Percentiles rank a stretch among this genome's conserved stretches.
These are phyloP conservation scores for Trametes cubensis DNA, from an alignment of 768 basidiomycete species.

Conservation along the genomic window DNA sequence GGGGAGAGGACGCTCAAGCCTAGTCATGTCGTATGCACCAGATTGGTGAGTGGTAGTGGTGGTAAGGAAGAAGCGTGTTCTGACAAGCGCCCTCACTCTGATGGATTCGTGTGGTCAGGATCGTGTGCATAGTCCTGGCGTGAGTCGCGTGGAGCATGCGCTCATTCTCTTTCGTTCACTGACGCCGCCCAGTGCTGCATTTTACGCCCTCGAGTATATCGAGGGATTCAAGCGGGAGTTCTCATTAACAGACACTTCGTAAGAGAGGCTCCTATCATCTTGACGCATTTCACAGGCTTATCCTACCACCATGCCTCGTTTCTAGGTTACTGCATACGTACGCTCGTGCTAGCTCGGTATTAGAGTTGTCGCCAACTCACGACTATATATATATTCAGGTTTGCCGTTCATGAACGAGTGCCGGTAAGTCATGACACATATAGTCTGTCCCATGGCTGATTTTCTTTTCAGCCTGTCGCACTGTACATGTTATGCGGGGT, in stretches of 20 bases:
- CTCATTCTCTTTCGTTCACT: neutral
- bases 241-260: conserved; percentile 79
- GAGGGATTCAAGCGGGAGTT: conserved; percentile 78
- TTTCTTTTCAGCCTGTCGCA: conserved; percentile 12
- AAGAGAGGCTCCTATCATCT: conserved; percentile 33
- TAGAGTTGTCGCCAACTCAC: neutral
- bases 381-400: conserved; percentile 42
- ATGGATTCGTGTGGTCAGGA: conserved; percentile 45
- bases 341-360: conserved; percentile 17
- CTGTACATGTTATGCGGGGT: conserved; percentile 49
- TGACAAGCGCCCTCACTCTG: neutral
- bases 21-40: conserved; percentile 68
- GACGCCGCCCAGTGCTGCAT: conserved; percentile 48
- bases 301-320: neutral
- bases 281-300: neutral
- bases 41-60: conserved; percentile 60
- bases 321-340: conserved; percentile 43
- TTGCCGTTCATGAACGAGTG: conserved; percentile 74
- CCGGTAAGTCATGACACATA: conserved; percentile 50
- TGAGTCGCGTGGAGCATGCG: conserved; percentile 38
- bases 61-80: neutral
- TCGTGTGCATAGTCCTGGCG: conserved; percentile 68
- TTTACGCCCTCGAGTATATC: conserved; percentile 65
- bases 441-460: neutral
- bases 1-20: conserved; percentile 22